Base-by-base conservation (phyloP, 31 red algal genomes). In the Bonnemaisonia californica region DNA sequence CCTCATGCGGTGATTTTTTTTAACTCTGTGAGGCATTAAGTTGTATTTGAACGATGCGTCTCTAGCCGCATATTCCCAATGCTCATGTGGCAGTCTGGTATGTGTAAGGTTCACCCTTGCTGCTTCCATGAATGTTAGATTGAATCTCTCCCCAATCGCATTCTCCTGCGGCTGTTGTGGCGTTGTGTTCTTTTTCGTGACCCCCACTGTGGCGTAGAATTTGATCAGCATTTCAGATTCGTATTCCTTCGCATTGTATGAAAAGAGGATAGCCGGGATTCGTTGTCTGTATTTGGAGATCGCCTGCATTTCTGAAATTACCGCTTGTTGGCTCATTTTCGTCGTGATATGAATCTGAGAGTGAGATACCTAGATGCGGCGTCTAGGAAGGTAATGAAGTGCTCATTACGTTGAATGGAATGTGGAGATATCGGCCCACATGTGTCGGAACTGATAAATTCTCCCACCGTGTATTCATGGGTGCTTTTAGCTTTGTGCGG, bases 151-250 rank as follows among this genome's bases (percentile, higher is more conserved):
- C 1, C 39, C 69, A 2, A 41, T 22, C 1, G 35, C 2, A 41
- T 73, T 41, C 39, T 73, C 69, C 24, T 73, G 69, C 2, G 69
- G 69, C 37, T 73, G 69, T 5, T 73, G 69, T 3, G 69, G 69
- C 16, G 69, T 73, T 24, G 32, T n/a, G 69, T 31, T 30, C 32
- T 11, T 7, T 2, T 48, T 26, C 22, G 2, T 3, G 2, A 47
- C 4, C 9, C 40, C 22, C n/a, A 48, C 9, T 3, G 4, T 36
- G 16, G 2, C 3, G 21, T 51, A 73, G 19, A 11, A 31, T 41
- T 30, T 48, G 19, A 18, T 18, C 21, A 73, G 29, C 3, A 23
- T 48, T 22, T 2, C 3, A 4, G 39, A 48, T 2, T 7, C 51
- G 41, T 48, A 73, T 30, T 51, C 32, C 37, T 48, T 26, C 3